Percentiles rank a stretch among this genome's conserved stretches.
Evolutionary conservation across 106 monocot species (phyloP).

Genomic region (Allium fistulosum): DNA sequence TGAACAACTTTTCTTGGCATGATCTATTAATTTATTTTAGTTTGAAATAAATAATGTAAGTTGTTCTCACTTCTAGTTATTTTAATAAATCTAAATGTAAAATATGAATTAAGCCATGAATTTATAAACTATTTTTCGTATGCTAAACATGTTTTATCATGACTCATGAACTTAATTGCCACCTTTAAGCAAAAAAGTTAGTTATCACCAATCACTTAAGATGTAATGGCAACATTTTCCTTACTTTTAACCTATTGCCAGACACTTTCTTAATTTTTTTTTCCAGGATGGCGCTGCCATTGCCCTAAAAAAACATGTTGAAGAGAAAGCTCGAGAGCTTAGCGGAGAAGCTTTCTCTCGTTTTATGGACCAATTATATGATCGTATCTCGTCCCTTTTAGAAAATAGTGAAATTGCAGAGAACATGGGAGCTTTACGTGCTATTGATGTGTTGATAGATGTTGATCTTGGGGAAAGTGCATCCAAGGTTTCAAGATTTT

Average conservation of each 20-base stretch:
- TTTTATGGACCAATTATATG: conserved; percentile 96
- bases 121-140: too few relatives aligned
- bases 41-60: too few relatives aligned
- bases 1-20: too few relatives aligned
- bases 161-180: too few relatives aligned
- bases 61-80: too few relatives aligned
- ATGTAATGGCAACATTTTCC: not conserved
- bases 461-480: conserved; percentile 78
- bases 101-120: too few relatives aligned
- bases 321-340: conserved; percentile 82
- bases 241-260: not conserved
- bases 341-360: conserved; percentile 80
- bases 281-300: conserved; percentile 43
- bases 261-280: too few relatives aligned
- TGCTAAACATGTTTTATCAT: too few relatives aligned
- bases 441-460: conserved; percentile 85
- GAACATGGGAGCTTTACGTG: conserved; percentile 77
- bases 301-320: conserved; percentile 57
- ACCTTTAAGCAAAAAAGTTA: too few relatives aligned
- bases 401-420: conserved; percentile 76
- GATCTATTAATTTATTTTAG: too few relatives aligned
- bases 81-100: too few relatives aligned
- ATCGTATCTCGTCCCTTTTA: conserved; percentile 60
- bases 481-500: conserved; percentile 85
- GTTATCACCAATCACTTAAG: too few relatives aligned